Conservation (phyloP, 345 rosid genomes). For the Syzygium oleosum region DNA sequence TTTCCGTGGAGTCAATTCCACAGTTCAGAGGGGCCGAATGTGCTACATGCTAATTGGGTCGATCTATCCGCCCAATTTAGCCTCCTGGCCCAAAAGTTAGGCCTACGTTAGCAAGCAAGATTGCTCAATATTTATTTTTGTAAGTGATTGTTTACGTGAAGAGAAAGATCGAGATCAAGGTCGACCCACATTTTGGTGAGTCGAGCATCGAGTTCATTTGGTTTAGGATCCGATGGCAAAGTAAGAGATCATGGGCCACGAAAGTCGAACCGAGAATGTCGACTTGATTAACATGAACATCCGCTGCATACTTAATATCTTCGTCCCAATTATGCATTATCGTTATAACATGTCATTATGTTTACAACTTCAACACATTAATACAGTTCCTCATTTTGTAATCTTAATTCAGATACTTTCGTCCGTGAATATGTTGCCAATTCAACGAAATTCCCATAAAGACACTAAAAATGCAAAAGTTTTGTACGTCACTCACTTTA, state of each 20-base stretch:
- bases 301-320: background rate
- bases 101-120: background rate
- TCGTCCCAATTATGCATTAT: fast-evolving
- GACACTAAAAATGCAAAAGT: no score
- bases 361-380: background rate
- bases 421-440: background rate
- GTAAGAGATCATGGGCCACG: background rate
- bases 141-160: background rate
- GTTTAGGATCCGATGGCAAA: background rate
- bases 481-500: no score
- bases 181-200: background rate
- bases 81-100: background rate
- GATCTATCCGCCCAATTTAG: background rate
- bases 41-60: background rate
- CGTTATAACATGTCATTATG: background rate
- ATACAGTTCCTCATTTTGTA: background rate
- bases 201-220: background rate
- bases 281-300: background rate
- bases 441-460: no score
- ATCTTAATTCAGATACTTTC: background rate
- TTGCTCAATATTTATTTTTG: background rate
- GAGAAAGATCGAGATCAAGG: background rate
- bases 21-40: background rate
- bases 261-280: background rate
- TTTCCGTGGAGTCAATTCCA: background rate